Conservation (phyloP, 2,329 filamentous ascomycete genomes). For the Pestalotiopsis sp. region DNA sequence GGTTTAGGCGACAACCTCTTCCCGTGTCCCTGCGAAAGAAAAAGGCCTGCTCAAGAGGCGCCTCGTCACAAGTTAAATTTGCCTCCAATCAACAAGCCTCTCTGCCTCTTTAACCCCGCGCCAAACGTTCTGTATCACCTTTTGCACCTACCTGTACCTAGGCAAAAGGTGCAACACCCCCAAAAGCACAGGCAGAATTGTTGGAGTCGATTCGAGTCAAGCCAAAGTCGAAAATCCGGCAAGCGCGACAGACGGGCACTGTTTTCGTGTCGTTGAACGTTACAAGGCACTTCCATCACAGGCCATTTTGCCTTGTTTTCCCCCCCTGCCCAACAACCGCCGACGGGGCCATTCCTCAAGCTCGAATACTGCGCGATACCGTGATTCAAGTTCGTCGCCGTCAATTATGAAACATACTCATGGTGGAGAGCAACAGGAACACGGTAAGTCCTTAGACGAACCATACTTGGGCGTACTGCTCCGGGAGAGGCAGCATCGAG, state of each 20-base stretch:
- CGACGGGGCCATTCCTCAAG: background rate
- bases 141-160: background rate
- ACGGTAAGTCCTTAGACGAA: slow-evolving; percentile 34
- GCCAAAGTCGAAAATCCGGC: background rate
- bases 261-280: background rate
- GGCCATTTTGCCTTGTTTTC: background rate
- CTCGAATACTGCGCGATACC: background rate
- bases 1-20: background rate
- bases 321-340: background rate
- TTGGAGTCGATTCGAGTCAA: background rate
- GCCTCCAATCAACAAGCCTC: background rate
- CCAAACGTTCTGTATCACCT: background rate
- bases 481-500: background rate
- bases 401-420: slow-evolving; percentile 47
- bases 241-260: background rate
- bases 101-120: slow-evolving; percentile 2
- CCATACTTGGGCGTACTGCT: background rate
- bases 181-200: slow-evolving; percentile 5
- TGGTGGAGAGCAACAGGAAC: slow-evolving; percentile 39
- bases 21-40: background rate
- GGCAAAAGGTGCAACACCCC: background rate
- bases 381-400: slow-evolving; percentile 11
- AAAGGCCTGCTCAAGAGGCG: background rate
- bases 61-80: background rate
- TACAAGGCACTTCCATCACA: background rate